These are phyloP conservation scores for Alternaria solani DNA, from an alignment of 2,329 filamentous ascomycete species.

Conservation along the genomic window DNA sequence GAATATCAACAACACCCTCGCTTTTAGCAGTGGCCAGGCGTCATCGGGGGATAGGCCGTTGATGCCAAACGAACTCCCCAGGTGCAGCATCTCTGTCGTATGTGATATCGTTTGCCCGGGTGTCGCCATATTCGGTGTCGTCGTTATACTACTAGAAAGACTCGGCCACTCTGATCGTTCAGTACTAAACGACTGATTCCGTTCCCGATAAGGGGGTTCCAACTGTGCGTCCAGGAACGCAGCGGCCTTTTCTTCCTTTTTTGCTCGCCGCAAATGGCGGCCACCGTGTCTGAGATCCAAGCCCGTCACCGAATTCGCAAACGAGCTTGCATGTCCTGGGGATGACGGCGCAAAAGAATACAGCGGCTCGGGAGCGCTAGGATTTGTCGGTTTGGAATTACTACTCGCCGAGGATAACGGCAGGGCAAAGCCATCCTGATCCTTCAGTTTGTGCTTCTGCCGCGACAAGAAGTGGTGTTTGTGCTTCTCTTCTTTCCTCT, in stretches of 20 bases:
- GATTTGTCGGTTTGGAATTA: slow-evolving; percentile 78
- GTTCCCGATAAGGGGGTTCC: slow-evolving; percentile 45
- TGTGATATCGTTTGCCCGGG: slow-evolving; percentile 43
- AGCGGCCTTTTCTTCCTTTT: slow-evolving; percentile 61
- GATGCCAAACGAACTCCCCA: slow-evolving; percentile 58
- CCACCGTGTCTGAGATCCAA: slow-evolving; percentile 81
- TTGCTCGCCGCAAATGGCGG: slow-evolving; percentile 78
- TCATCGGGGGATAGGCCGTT: slow-evolving; percentile 68
- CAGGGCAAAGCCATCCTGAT: slow-evolving; percentile 73
- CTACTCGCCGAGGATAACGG: slow-evolving; percentile 78
- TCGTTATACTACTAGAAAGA: slow-evolving; percentile 31
- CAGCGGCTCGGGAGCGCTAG: slow-evolving; percentile 75
- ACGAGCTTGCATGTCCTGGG: slow-evolving; percentile 71
- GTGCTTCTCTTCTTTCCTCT: slow-evolving; percentile 75
- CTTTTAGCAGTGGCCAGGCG: slow-evolving; percentile 82
- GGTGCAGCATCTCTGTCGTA: slow-evolving; percentile 52
- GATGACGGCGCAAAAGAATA: slow-evolving; percentile 82
- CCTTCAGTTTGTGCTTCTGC: slow-evolving; percentile 78
- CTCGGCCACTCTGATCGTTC: slow-evolving; percentile 51
- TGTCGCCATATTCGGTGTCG: slow-evolving; percentile 31
- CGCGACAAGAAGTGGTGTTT: slow-evolving; percentile 82
- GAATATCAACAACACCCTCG: slow-evolving; percentile 78
- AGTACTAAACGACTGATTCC: slow-evolving; percentile 50
- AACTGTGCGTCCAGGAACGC: slow-evolving; percentile 45
- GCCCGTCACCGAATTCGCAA: slow-evolving; percentile 83